Conservation (phyloP, 345 rosid species). For the Tarenaya hassleriana region DNA sequence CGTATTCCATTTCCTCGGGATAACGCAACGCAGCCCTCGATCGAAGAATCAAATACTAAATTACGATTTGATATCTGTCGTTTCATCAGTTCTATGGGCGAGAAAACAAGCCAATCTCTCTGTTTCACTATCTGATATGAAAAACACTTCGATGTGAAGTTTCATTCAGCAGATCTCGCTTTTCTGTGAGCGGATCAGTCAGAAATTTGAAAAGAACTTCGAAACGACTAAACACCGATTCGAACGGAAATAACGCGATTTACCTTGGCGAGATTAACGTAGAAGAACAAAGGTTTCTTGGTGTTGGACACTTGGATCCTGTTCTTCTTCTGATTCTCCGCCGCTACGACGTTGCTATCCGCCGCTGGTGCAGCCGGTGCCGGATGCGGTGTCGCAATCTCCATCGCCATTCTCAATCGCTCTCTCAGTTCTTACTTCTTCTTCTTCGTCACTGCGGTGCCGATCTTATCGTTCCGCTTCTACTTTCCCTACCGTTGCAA, state of each 20-base stretch:
- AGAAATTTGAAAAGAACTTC: not conserved
- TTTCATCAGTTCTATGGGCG: too few relatives aligned
- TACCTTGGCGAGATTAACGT: too few relatives aligned
- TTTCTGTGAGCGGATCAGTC: not conserved
- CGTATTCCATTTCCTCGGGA: too few relatives aligned
- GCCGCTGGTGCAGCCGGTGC: constrained; percentile 28
- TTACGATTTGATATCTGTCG: too few relatives aligned
- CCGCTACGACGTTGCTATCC: constrained; percentile 22
- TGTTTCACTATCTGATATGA: not conserved
- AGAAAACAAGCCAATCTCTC: too few relatives aligned
- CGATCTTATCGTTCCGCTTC: too few relatives aligned
- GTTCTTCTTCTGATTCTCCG: constrained; percentile 49
- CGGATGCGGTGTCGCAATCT: constrained; percentile 32
- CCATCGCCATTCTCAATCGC: constrained; percentile 30
- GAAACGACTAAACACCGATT: too few relatives aligned
- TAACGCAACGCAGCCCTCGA: too few relatives aligned
- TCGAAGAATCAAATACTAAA: too few relatives aligned
- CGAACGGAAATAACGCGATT: constrained; percentile 69
- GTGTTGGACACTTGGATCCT: constrained; percentile 64
- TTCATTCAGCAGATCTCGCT: constrained; percentile 6
- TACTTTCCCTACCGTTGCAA: too few relatives aligned
- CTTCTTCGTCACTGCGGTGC: not conserved
- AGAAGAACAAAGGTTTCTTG: constrained; percentile 59
- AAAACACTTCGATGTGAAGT: not conserved
- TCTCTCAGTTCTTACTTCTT: not conserved